These are phyloP conservation scores for Musa schizocarpa DNA, from an alignment of 176 grass and related monocot species.

Conservation along the genomic window DNA sequence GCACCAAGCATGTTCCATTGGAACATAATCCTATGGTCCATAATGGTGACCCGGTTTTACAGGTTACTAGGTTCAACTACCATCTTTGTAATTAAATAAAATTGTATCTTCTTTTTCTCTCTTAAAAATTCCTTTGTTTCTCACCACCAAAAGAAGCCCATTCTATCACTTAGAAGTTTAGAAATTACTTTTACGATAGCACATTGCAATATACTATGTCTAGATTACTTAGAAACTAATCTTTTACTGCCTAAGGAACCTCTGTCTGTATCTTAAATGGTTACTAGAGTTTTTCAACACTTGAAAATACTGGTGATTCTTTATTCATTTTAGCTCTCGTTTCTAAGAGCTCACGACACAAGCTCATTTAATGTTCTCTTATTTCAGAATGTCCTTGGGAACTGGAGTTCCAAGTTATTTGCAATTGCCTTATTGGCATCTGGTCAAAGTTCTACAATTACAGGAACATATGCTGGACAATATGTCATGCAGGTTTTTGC, in stretches of 20 bases:
- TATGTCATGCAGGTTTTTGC: constrained; percentile 88
- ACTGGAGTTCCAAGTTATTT: constrained; percentile 93
- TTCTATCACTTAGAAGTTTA: no score
- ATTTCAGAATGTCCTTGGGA: constrained; percentile 86
- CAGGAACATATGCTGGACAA: constrained; percentile 92
- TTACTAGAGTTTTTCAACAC: not conserved
- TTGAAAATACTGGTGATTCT: constrained; percentile 2
- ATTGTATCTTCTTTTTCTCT: no score
- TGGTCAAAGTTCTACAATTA: constrained; percentile 98
- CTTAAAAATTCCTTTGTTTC: no score
- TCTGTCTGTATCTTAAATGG: not conserved
- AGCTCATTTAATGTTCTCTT: not conserved
- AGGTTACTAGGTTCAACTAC: no score
- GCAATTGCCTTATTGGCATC: constrained; percentile 88
- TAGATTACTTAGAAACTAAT: not conserved
- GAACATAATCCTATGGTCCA: no score
- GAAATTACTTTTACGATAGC: not conserved
- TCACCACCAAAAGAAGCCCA: no score
- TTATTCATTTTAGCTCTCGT: not conserved
- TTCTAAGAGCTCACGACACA: not conserved
- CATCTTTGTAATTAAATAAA: no score
- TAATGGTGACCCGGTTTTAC: no score
- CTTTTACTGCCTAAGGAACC: not conserved
- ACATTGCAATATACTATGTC: not conserved
- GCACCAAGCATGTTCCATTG: no score